phyloP scores from a whole-genome alignment of 169 alveolate genomes.

The Blepharisma undulans region DNA sequence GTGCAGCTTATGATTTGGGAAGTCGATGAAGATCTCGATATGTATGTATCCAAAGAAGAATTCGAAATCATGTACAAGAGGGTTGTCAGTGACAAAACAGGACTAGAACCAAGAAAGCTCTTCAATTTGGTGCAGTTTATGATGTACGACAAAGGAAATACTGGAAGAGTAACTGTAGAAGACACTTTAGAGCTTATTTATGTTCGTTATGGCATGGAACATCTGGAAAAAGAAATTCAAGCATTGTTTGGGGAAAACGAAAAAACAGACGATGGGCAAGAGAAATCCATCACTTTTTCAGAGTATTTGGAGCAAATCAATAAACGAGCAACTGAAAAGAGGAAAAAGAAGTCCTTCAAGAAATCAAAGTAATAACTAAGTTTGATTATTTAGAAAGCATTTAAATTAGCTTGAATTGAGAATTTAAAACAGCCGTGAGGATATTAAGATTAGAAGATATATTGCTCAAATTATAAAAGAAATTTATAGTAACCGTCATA shows the following conservation, averaged over 20 bases:
- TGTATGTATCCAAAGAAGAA: conserved; percentile 74
- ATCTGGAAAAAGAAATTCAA: conserved; percentile 87
- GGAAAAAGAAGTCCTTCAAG: conserved; percentile 44
- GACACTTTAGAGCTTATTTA: conserved; percentile 91
- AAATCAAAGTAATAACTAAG: background rate
- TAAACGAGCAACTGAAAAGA: conserved; percentile 61
- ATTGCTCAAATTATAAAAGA: background rate
- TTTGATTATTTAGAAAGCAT: background rate
- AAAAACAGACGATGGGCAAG: conserved; percentile 78
- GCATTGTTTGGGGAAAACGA: conserved; percentile 89
- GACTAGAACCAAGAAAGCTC: conserved; percentile 90
- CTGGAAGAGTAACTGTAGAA: conserved; percentile 88
- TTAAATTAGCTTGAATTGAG: background rate
- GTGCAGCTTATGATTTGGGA: conserved; percentile 89
- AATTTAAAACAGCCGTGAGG: background rate
- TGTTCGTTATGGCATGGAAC: conserved; percentile 88
- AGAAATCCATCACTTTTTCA: conserved; percentile 72
- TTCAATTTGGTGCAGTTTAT: conserved; percentile 89
- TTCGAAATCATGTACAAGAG: conserved; percentile 89
- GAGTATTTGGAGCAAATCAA: conserved; percentile 79
- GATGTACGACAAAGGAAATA: conserved; percentile 88
- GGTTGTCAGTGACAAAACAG: conserved; percentile 87
- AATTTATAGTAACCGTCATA: background rate
- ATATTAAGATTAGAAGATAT: background rate
- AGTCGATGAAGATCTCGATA: conserved; percentile 90